These are phyloP conservation scores for Lactuca sativa DNA, from an alignment of 129 eudicot species.

Conservation along the genomic window DNA sequence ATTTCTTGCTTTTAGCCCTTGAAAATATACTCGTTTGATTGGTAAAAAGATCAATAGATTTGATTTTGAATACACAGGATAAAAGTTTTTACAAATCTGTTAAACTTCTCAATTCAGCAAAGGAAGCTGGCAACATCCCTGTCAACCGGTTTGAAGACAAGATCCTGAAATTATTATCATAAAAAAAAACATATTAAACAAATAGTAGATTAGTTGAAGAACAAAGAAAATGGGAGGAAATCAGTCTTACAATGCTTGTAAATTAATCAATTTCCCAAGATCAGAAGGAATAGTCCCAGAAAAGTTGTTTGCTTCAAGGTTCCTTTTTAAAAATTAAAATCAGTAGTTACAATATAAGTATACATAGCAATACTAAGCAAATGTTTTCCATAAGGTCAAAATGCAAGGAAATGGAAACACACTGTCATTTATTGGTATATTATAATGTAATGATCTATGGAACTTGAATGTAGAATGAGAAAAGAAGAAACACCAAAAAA, in stretches of 20 bases:
- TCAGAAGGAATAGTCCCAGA: slow-evolving; percentile 71
- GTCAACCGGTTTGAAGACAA: slow-evolving; percentile 69
- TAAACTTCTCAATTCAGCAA: slow-evolving; percentile 51
- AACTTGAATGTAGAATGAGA: background rate
- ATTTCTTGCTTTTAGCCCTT: background rate
- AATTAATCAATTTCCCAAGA: slow-evolving; percentile 50
- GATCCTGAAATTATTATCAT: slow-evolving; percentile 30
- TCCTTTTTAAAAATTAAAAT: slow-evolving; percentile 42
- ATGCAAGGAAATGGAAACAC: background rate
- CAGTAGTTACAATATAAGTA: slow-evolving; percentile 17
- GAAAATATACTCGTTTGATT: background rate
- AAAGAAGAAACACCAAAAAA: background rate
- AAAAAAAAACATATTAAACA: background rate
- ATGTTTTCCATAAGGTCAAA: background rate
- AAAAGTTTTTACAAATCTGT: slow-evolving; percentile 57
- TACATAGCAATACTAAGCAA: background rate
- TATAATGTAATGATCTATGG: background rate
- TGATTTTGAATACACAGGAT: background rate
- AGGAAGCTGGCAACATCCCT: slow-evolving; percentile 55
- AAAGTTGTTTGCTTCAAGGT: slow-evolving; percentile 73
- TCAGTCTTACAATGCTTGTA: slow-evolving; percentile 54
- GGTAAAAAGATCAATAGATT: background rate
- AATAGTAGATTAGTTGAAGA: background rate
- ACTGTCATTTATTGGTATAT: background rate
- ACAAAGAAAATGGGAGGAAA: slow-evolving; percentile 14